A percentile compares a stretch with the other conserved stretches of the same genome.
phyloP scores from a whole-genome alignment of 2,329 filamentous ascomycete genomes.

The Pezicula carpinea region DNA sequence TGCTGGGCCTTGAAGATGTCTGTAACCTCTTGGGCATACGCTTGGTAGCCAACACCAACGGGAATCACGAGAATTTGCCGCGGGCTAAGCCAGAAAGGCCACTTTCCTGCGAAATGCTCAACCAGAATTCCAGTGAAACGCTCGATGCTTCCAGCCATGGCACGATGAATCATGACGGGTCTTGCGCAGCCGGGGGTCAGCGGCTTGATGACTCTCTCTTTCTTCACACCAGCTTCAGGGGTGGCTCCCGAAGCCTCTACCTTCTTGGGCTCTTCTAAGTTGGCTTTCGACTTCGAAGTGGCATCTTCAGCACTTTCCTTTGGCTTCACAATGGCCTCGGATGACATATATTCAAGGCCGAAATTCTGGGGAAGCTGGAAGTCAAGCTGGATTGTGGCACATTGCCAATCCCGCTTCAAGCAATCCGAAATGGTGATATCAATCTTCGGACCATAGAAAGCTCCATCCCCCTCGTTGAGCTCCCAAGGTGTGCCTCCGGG shows the following conservation, averaged over 20 bases:
- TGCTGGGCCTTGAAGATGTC: constrained; percentile 60
- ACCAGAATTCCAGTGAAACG: constrained; percentile 70
- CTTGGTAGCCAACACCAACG: constrained; percentile 65
- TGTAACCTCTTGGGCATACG: constrained; percentile 73
- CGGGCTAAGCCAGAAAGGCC: constrained; percentile 87
- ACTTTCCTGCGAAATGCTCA: constrained; percentile 83
- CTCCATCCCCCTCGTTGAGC: constrained; percentile 89
- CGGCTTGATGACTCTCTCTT: constrained; percentile 40
- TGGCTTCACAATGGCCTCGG: constrained; percentile 50
- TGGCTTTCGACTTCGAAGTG: constrained; percentile 34
- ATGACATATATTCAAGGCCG: constrained; percentile 79
- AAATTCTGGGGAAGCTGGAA: constrained; percentile 85
- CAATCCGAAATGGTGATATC: constrained; percentile 93
- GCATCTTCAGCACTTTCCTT: constrained; percentile 31
- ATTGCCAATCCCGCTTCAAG: constrained; percentile 78
- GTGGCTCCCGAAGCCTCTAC: constrained; percentile 31
- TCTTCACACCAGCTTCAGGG: constrained; percentile 34
- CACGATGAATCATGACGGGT: constrained; percentile 83
- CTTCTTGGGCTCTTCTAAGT: constrained; percentile 32
- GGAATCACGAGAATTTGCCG: constrained; percentile 76
- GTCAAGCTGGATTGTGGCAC: constrained; percentile 90
- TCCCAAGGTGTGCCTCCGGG: constrained; percentile 69
- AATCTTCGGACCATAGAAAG: constrained; percentile 98
- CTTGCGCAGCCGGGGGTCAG: constrained; percentile 68
- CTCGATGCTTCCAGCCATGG: constrained; percentile 69